Base-by-base conservation (phyloP, 768 basidiomycete species). In the Mycena galericulata region DNA sequence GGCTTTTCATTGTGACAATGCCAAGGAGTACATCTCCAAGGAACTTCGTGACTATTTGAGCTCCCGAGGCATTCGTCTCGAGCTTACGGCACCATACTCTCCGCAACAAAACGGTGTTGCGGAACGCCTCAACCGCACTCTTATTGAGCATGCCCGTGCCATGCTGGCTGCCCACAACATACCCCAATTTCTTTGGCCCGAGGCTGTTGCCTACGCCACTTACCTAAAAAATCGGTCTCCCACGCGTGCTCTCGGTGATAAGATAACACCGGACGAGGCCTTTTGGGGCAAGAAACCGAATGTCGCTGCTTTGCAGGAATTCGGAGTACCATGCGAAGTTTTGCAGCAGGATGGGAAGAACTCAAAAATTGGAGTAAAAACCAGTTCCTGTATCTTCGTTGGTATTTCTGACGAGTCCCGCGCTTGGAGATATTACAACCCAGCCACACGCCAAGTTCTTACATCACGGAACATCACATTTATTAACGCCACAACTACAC, bases 41-140 rank as follows among this genome's bases (percentile, higher is more conserved):
- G 55, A 40, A 26, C 34, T 43, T n/a, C 55, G 55, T 22, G 67
- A 72, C 0, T 68, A 75, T 57, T 67, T 78, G 2, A 2, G 12
- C 24, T 11, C 17, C 26, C 38, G 69, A 4, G 79, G 79, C 6
- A 80, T 75, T 29, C 43, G 32, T 0, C 67, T 68, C 15, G 57
- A 62, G 34, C 49, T 62, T 43, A 47, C 46, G 12, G 41, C 46
- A 20, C 45, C 45, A 15, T n/a, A 46, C 51, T 73, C 77, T 6
- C 78, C 78, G 14, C 47, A 73, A 34, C 75, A 79, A 30, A 80
- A 80, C 27, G 77, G 79, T 6, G 66, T 79, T 2, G 73, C 78
- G 0, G 76, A 80, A 65, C 71, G 69, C 61, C 71, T 17, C 26
- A 80, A 80, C 54, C 67, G 68, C 2, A 75, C 72, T 6, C 20